phyloP scores from a whole-genome alignment of 2,329 filamentous ascomycete genomes.

The Ascochyta rabiei region DNA sequence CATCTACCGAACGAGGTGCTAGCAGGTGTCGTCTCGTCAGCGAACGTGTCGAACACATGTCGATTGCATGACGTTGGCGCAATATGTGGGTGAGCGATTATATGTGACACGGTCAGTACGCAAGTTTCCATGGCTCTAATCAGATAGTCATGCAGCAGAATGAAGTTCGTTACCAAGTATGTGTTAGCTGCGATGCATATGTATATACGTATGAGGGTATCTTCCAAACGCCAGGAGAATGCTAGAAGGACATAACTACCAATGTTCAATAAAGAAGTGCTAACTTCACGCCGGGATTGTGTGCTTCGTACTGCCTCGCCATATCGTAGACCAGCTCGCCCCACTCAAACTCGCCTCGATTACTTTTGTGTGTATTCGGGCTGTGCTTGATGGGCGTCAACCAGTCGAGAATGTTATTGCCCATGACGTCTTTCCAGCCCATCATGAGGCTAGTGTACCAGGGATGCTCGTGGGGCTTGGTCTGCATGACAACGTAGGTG shows the following conservation, averaged over 20 bases:
- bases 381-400: constrained; percentile 75
- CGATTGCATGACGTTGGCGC: too few relatives aligned
- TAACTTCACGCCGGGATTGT: constrained; percentile 27
- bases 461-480: constrained; percentile 77
- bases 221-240: constrained; percentile 25
- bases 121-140: too few relatives aligned
- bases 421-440: constrained; percentile 85
- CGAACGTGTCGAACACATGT: too few relatives aligned
- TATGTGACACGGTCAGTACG: too few relatives aligned
- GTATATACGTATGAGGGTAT: constrained; percentile 26
- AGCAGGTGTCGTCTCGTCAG: too few relatives aligned
- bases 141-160: background rate
- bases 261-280: constrained; percentile 22
- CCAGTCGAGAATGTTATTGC: constrained; percentile 74
- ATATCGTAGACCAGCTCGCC: constrained; percentile 62
- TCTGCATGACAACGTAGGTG: constrained; percentile 80
- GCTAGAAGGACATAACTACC: constrained; percentile 8
- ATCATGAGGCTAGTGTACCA: constrained; percentile 75
- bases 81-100: too few relatives aligned
- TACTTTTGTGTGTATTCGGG: constrained; percentile 73
- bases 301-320: constrained; percentile 33
- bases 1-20: background rate
- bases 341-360: constrained; percentile 70
- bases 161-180: background rate
- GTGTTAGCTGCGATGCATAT: constrained; percentile 10